Base-by-base conservation (phyloP, 352 stramenopile genomes). In the Pilasporangium apinafurcum region DNA sequence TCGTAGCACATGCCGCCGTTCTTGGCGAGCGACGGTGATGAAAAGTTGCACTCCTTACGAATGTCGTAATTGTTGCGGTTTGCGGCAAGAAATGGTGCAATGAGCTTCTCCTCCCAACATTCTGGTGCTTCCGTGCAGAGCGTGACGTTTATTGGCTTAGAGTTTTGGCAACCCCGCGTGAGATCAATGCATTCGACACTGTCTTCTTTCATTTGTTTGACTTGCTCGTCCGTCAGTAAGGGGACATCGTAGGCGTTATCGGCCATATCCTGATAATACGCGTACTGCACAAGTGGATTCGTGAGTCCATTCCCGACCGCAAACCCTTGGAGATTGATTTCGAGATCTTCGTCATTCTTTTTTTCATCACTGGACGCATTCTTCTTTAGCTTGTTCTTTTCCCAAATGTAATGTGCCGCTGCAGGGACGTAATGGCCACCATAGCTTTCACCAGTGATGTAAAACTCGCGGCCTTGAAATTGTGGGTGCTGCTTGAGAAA, bases 41-140 rank as follows among this genome's bases (percentile, higher is more conserved):
- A n/a, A 17, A 53, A 57, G 8, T 40, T 50, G 32, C 75, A 85
- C 8, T 51, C 33, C 40, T 60, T 50, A 25, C 76, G 72, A n/a
- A 86, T 70, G 36, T 86, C 74, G 56, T 83, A 87, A 21, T 48
- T 50, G 47, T 84, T 84, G 16, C 62, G 65, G 26, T 35, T 30
- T 1, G 54, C 52, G 1, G 43, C 38, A 7, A 32, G 7, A 37
- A 70, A 61, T 17, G 53, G 48, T 0, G 4, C 12, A 16, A 79
- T 48, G 9, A 83, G 12, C n/a, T 62, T 37, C 0, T 59, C 26
- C 12, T 32, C 13, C 20, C 69, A 82, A 24, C 59, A 82, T 2
- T 29, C 28, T 21, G 59, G 50, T 0, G 58, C 51, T 8, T 71
- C 44, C 1, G 20, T 7, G 21, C 68, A 86, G 10, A 56, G 48